Evolutionary conservation across 2,329 filamentous ascomycete genomes (phyloP), one percentile per base, ranked within the genome.

Genomic region (Hypoxylon sp.): DNA sequence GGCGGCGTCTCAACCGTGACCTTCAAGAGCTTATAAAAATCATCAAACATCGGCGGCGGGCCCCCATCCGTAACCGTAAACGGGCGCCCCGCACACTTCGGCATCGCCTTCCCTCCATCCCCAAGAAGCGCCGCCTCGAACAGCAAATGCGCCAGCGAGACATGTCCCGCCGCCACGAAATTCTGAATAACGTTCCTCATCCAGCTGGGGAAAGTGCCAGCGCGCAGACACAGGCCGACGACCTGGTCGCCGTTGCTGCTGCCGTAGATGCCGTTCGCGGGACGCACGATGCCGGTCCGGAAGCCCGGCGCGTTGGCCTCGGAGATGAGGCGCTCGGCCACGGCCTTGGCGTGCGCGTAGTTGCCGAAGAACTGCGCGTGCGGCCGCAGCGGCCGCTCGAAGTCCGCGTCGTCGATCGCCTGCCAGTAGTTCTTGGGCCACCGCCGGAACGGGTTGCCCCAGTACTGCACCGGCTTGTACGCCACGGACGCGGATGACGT

Each of bases 181-280:
- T 83, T 84, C 72, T 88, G 85, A 27, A 86, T 78, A 30, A 84
- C 77, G 14, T 81, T 79, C 4, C 75, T 73, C 27, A 82, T 79
- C 81, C 85, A 87, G 49, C 81, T 84, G 2, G 81, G 80, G 44
- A 79, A 74, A 10, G 75, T 78, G 27, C 81, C 77, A 14, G 74
- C 66, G n/a, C 74, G 77, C 13, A 87, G 73, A 57, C 82, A 80
- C 5, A 75, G 61, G 2, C 80, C 82, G 2, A 83, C 76, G 22
- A 85, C 71, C 20, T 79, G 78, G 69, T 87, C 83, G 42, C 78
- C 79, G 13, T 81, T 79, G 59, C 73, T 77, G 65, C 82, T 81
- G 3, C 85, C 86, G 70, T 88, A 88, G 50, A 88, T 82, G 30
- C 81, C 83, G 69, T 87, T 87, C 11, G 83, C 82, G 0, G 86